phyloP scores from a whole-genome alignment of 768 basidiomycete species.

The Paxillus ammoniavirescens region DNA sequence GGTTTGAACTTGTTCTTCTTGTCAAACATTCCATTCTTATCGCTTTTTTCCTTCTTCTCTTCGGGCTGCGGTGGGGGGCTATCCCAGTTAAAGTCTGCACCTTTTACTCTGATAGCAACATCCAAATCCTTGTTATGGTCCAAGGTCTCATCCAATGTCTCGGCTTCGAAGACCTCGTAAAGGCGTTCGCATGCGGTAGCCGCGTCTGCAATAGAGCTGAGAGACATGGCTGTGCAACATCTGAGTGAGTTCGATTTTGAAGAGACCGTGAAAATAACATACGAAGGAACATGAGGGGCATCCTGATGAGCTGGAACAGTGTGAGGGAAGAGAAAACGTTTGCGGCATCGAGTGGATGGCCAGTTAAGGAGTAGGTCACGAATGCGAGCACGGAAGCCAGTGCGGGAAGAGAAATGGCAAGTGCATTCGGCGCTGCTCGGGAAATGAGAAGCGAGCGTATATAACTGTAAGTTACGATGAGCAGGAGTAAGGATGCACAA shows the following conservation, averaged over 20 bases:
- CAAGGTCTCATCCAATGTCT: conserved; percentile 61
- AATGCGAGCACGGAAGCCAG: conserved; percentile 78
- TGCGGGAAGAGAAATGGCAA: conserved; percentile 70
- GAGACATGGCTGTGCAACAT: conserved; percentile 51
- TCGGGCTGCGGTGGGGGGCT: conserved; percentile 56
- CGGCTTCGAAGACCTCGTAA: conserved; percentile 80
- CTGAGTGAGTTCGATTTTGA: conserved; percentile 6
- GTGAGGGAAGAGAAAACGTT: conserved; percentile 83
- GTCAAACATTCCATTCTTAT: conserved; percentile 2
- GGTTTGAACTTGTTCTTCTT: conserved; percentile 13
- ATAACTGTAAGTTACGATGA: conserved; percentile 37
- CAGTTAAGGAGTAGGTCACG: conserved; percentile 72
- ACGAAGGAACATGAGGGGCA: conserved; percentile 78
- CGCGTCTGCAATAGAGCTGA: conserved; percentile 84
- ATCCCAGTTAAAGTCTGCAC: conserved; percentile 87
- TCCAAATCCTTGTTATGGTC: conserved; percentile 52
- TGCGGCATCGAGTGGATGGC: conserved; percentile 66
- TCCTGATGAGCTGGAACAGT: conserved; percentile 77
- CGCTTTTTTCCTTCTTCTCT: conserved; percentile 18
- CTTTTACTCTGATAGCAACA: conserved; percentile 64
- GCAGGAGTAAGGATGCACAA: neutral
- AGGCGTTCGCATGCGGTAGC: conserved; percentile 77
- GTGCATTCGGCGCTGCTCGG: conserved; percentile 64
- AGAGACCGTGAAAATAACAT: conserved; percentile 10
- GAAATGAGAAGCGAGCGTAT: conserved; percentile 66